A percentile compares a stretch with the other conserved stretches of the same genome.
Evolutionary conservation across 352 stramenopile species (phyloP).

Genomic region (Elongisporangium anandrum): DNA sequence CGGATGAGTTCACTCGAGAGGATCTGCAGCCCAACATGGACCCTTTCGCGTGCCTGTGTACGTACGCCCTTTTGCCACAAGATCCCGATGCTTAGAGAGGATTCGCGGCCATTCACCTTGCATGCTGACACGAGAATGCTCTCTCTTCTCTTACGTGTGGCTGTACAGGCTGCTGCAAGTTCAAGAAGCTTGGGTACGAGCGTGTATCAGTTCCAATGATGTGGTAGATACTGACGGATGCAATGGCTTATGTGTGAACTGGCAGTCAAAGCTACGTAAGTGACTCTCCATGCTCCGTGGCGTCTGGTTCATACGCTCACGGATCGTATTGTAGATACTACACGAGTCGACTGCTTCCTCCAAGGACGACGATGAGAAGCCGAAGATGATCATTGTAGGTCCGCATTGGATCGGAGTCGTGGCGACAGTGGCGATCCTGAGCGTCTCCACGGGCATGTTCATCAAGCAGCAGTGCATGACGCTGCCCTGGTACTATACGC

Average conservation of each 20-base stretch:
- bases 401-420: constrained; percentile 81
- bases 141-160: not conserved
- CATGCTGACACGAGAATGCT: not conserved
- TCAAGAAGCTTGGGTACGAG: constrained; percentile 38
- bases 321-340: constrained; percentile 28
- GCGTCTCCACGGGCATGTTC: constrained; percentile 56
- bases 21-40: constrained; percentile 30
- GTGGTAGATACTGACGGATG: not conserved
- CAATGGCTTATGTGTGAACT: not conserved
- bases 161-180: constrained; percentile 35
- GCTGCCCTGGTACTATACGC: constrained; percentile 52
- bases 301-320: not conserved
- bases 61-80: constrained; percentile 1
- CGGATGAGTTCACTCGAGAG: not conserved
- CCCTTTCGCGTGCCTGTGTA: constrained; percentile 48
- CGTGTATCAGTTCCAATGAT: not conserved
- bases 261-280: constrained; percentile 19
- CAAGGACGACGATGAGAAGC: constrained; percentile 19
- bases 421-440: constrained; percentile 57
- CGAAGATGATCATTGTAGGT: constrained; percentile 49
- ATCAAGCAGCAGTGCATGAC: constrained; percentile 44
- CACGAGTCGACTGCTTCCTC: constrained; percentile 26
- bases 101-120: not conserved
- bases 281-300: not conserved
- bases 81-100: no score